Base-by-base conservation (phyloP, 2,329 filamentous ascomycete genomes). In the Malbranchea cinnamomea region DNA sequence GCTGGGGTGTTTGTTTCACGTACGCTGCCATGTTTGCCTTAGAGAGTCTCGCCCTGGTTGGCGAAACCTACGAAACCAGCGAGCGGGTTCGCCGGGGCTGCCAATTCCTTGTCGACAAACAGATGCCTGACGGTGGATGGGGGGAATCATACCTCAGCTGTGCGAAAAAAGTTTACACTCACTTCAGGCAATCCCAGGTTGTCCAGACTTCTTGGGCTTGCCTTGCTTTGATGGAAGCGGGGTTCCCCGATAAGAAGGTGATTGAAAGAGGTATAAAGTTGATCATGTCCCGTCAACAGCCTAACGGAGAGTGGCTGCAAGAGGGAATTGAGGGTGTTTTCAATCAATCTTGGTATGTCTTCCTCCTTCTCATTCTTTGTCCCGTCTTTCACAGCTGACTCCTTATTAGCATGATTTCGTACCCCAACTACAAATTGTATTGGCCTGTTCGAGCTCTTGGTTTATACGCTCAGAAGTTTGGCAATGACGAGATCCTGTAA, bases 271-370 rank as follows among this genome's bases (percentile, higher is more conserved):
- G 78, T 2, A 65, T 94, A 47, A 71, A 68, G 50, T 62, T 98
- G 44, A 69, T 98, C 38, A 87, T 94, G 75, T 59, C 67, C 17
- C 70, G 87, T 28, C 89, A 98, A 60, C 76, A 83, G 53, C 50
- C 63, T 2, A 93, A 93, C 48, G 89, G 89, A 19, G 85, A 94
- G 59, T 98, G 89, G 89, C 52, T 80, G 41, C 85, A 94, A 51
- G 89, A 95, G 55, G 77, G 79, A 1, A 95, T 98, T 44, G 89
- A 98, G 54, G 89, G 89, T 2, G 89, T 98, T 7, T 98, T 98
- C 59, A 98, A 98, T 59, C 93, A 94, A 63, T 89, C 77, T 47
- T 95, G 87, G 72, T 76, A 53, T 59, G 69, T 67, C 21, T 19
- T 18, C 4, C 28, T n/a, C 31, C 27, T 32, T 25, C 25, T 13